A percentile compares a stretch with the other conserved stretches of the same genome.
Conservation (phyloP, 257 asterid genomes). For the Mentha longifolia region DNA sequence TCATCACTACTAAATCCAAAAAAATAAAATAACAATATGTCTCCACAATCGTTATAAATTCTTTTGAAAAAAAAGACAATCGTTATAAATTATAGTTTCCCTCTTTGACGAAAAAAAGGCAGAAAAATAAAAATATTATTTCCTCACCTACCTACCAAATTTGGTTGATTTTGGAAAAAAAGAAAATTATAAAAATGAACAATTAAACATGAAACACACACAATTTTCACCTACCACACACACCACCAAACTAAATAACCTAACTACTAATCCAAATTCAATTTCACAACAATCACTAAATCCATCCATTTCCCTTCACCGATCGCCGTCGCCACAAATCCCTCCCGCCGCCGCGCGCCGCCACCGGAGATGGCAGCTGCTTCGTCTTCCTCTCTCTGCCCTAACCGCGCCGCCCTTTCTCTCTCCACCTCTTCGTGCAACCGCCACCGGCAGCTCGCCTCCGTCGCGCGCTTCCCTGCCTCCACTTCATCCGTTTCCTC, state of each 20-base stretch:
- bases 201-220: background rate
- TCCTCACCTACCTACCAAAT: constrained; percentile 21
- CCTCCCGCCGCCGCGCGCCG: constrained; percentile 34
- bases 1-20: too few relatives aligned
- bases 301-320: background rate
- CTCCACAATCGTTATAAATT: too few relatives aligned
- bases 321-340: constrained; percentile 21
- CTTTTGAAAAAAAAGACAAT: too few relatives aligned
- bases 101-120: too few relatives aligned
- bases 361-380: constrained; percentile 45
- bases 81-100: too few relatives aligned
- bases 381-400: constrained; percentile 62
- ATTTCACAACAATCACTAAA: background rate
- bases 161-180: background rate
- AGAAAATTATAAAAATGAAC: background rate
- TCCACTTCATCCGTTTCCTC: constrained; percentile 37
- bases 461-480: constrained; percentile 47
- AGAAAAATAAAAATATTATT: background rate
- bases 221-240: constrained; percentile 38
- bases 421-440: constrained; percentile 38
- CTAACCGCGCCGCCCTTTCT: constrained; percentile 43
- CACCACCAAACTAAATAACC: constrained; percentile 29
- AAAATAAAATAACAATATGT: too few relatives aligned
- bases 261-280: constrained; percentile 20
- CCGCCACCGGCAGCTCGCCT: constrained; percentile 39